phyloP scores from a whole-genome alignment of 2,329 filamentous ascomycete species.

The Parastagonospora avenae region DNA sequence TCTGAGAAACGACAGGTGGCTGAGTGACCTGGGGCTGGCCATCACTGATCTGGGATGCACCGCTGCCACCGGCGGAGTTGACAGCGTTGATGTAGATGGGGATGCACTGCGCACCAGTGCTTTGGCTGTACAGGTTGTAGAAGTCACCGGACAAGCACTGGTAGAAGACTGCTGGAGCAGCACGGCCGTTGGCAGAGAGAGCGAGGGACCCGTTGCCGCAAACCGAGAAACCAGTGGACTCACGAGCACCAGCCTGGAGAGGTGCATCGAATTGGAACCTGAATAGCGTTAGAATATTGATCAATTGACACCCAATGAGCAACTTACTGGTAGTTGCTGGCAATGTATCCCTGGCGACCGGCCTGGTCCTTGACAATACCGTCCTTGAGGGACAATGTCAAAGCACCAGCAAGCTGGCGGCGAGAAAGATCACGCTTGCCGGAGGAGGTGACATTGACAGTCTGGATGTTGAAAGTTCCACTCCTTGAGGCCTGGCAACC shows the following conservation, averaged over 20 bases:
- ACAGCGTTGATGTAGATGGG: slow-evolving; percentile 39
- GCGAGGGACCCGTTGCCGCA: slow-evolving; percentile 73
- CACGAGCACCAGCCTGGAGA: slow-evolving; percentile 69
- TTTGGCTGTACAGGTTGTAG: slow-evolving; percentile 80
- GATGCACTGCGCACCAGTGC: slow-evolving; percentile 71
- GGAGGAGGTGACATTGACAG: slow-evolving; percentile 52
- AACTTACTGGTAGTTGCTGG: slow-evolving; percentile 70
- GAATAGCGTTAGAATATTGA: slow-evolving; percentile 7
- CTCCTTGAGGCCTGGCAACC: slow-evolving; percentile 59
- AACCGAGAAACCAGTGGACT: slow-evolving; percentile 73
- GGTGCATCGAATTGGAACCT: slow-evolving; percentile 50
- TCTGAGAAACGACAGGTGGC: slow-evolving; percentile 24
- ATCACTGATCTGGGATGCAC: slow-evolving; percentile 14
- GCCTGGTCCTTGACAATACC: slow-evolving; percentile 69
- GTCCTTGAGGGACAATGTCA: slow-evolving; percentile 66
- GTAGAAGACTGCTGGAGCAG: slow-evolving; percentile 69
- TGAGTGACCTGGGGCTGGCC: slow-evolving; percentile 15
- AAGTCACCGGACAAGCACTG: slow-evolving; percentile 76
- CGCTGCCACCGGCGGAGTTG: slow-evolving; percentile 8
- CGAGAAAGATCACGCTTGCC: slow-evolving; percentile 32
- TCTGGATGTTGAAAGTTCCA: slow-evolving; percentile 66
- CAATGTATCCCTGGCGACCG: slow-evolving; percentile 77
- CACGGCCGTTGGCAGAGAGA: slow-evolving; percentile 54
- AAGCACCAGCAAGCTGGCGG: slow-evolving; percentile 47
- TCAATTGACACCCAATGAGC: background rate